These are phyloP conservation scores for Aspergillus alliaceus DNA, from an alignment of 2,329 filamentous ascomycete species.

Conservation along the genomic window DNA sequence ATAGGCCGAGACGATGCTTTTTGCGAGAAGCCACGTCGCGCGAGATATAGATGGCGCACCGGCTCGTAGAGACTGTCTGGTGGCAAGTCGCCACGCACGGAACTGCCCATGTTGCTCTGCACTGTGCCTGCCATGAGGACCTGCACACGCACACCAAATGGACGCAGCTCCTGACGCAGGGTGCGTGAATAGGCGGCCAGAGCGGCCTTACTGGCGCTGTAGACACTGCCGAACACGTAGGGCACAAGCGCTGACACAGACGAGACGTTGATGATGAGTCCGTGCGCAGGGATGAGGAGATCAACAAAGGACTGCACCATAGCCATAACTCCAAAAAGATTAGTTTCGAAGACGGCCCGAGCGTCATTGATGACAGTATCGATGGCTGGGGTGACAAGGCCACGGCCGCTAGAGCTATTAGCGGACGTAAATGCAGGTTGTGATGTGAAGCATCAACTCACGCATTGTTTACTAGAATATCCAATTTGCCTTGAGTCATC, in stretches of 20 bases:
- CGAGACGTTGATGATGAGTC: background rate
- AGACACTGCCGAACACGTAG: background rate
- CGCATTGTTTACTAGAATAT: no score
- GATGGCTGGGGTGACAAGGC: background rate
- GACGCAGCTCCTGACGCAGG: background rate
- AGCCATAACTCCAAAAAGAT: background rate
- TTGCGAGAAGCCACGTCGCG: no score
- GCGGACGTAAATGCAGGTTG: no score
- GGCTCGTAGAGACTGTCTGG: no score
- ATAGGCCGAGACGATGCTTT: no score
- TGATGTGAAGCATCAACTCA: no score
- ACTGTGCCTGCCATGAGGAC: no score
- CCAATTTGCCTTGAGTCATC: no score
- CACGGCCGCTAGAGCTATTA: no score
- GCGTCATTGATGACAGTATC: background rate
- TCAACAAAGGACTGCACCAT: background rate
- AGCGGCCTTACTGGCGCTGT: background rate
- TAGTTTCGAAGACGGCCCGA: background rate
- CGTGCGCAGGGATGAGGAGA: background rate
- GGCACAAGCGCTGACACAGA: background rate
- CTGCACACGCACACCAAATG: background rate
- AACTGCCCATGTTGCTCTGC: no score
- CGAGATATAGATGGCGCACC: no score
- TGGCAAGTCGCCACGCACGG: no score
- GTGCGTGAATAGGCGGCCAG: background rate